phyloP scores from a whole-genome alignment of 495 filamentous ascomycete species.

The Clohesyomyces aquaticus region DNA sequence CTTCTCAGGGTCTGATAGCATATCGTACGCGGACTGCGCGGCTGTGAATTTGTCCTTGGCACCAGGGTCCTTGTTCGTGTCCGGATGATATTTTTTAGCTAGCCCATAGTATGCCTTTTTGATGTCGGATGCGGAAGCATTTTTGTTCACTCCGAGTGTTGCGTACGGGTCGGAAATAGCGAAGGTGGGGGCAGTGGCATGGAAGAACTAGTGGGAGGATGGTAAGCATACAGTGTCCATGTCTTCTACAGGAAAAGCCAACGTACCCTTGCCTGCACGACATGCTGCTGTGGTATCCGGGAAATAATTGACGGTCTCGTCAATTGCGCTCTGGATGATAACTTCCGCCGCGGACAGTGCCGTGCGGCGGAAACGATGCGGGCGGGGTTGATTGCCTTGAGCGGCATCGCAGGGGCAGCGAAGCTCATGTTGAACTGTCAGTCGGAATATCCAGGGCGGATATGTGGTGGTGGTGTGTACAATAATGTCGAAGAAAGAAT shows the following conservation, averaged over 20 bases:
- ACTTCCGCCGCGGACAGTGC: conserved; percentile 27
- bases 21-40: conserved; percentile 88
- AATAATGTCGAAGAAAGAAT: background rate
- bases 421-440: conserved; percentile 43
- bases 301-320: conserved; percentile 16
- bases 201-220: conserved; percentile 66
- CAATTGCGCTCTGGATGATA: conserved; percentile 31
- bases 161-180: conserved; percentile 83
- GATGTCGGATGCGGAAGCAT: conserved; percentile 81
- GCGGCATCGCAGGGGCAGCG: conserved; percentile 37
- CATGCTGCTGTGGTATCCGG: conserved; percentile 26
- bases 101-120: conserved; percentile 98
- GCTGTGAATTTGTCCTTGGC: conserved; percentile 95
- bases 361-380: conserved; percentile 38
- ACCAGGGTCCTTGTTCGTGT: conserved; percentile 90
- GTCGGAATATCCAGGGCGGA: conserved; percentile 14
- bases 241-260: background rate
- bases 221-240: background rate
- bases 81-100: conserved; percentile 98
- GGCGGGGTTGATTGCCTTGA: conserved; percentile 39
- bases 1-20: conserved; percentile 89
- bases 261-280: conserved; percentile 32
- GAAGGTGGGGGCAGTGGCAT: conserved; percentile 64
- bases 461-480: background rate
- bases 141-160: conserved; percentile 79